These are phyloP conservation scores for Fusarium buharicum DNA, from an alignment of 2,329 filamentous ascomycete genomes.

Conservation along the genomic window DNA sequence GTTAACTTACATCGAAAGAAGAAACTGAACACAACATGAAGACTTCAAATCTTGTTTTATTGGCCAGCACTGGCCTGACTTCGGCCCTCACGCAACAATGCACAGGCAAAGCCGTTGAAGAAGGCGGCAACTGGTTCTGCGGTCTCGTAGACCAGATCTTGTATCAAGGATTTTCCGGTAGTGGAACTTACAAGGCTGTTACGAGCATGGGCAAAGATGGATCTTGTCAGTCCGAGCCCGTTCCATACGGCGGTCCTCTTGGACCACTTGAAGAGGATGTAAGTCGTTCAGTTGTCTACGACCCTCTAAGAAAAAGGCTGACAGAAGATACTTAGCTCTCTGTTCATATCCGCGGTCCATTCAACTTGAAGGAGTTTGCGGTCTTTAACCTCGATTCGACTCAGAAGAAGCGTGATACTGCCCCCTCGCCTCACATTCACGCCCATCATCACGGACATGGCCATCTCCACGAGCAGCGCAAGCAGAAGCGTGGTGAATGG, in stretches of 20 bases:
- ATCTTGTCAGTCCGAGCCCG: conserved; percentile 63
- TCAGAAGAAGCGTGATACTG: conserved; percentile 45
- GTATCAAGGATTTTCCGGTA: conserved; percentile 70
- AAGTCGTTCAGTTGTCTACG: conserved; percentile 46
- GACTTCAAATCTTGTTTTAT: conserved; percentile 41
- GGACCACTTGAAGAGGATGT: conserved; percentile 78
- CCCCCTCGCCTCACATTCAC: conserved; percentile 45
- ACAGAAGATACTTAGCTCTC: conserved; percentile 66
- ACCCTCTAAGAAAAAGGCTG: not conserved
- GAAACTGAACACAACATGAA: conserved; percentile 46
- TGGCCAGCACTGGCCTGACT: conserved; percentile 47
- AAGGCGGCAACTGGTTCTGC: conserved; percentile 73
- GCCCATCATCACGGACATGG: conserved; percentile 57
- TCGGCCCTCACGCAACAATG: conserved; percentile 51
- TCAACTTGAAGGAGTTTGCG: conserved; percentile 73
- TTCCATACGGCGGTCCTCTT: conserved; percentile 68
- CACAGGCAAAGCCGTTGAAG: conserved; percentile 49
- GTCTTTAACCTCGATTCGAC: conserved; percentile 68
- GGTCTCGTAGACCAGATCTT: conserved; percentile 71
- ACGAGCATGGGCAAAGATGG: conserved; percentile 66
- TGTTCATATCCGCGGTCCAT: conserved; percentile 76
- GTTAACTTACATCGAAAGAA: not conserved
- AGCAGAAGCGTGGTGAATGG: conserved; percentile 58
- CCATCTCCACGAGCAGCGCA: conserved; percentile 59
- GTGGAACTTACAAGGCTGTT: conserved; percentile 73